Evolutionary conservation across 495 filamentous ascomycete genomes (phyloP).

Genomic region (Aspergillus indologenus): DNA sequence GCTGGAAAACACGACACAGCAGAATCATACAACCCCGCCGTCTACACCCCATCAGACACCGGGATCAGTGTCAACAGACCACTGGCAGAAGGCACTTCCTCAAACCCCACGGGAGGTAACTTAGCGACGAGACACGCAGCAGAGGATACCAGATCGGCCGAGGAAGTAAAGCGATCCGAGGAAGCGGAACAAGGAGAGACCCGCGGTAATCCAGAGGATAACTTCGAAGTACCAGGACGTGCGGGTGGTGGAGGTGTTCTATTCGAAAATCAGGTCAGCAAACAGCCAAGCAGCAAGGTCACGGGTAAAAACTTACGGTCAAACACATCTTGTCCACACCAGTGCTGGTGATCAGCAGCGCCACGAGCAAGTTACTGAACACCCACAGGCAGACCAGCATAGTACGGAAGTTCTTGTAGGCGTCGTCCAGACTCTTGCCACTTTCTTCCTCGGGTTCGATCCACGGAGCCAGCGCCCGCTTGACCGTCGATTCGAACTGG

Average conservation of each 20-base stretch:
- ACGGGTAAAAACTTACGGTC: conserved; percentile 55
- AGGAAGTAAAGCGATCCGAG: conserved; percentile 82
- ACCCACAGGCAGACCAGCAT: conserved; percentile 87
- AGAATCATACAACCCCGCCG: not conserved
- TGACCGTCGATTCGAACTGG: conserved; percentile 93
- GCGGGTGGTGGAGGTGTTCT: conserved; percentile 49
- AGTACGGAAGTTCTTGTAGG: conserved; percentile 97
- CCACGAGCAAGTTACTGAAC: conserved; percentile 82
- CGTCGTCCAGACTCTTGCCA: conserved; percentile 84
- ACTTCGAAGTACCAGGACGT: conserved; percentile 77
- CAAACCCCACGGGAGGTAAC: too few species aligned
- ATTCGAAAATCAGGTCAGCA: not conserved
- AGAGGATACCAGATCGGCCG: conserved; percentile 74
- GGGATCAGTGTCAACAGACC: not conserved
- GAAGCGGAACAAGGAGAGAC: conserved; percentile 72
- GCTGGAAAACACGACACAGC: conserved; percentile 4
- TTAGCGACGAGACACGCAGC: conserved; percentile 55
- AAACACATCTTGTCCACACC: conserved; percentile 75
- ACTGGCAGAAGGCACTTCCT: not conserved
- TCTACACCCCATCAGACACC: not conserved
- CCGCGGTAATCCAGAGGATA: conserved; percentile 76
- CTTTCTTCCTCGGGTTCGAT: conserved; percentile 66
- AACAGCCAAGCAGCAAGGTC: not conserved
- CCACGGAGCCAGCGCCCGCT: conserved; percentile 81
- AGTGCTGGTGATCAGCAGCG: conserved; percentile 80